Percentiles rank a stretch among this genome's conserved stretches.
phyloP scores from a whole-genome alignment of 169 alveolate species.

The Plasmodium sp. region DNA sequence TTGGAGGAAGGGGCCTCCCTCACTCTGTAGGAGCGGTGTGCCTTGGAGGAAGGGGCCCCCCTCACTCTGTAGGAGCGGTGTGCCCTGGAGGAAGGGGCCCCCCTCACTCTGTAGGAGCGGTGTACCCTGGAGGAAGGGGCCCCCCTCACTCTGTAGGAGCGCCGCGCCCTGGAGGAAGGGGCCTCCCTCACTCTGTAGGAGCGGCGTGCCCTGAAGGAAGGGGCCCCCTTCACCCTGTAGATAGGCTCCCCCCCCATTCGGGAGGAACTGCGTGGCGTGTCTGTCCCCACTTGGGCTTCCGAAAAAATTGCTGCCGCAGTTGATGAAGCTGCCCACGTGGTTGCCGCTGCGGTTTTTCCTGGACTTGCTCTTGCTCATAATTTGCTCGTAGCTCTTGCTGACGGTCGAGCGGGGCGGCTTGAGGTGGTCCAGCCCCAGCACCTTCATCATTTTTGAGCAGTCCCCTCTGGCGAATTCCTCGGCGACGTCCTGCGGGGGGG shows the following conservation, averaged over 20 bases:
- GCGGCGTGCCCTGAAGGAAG: background rate
- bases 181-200: too few species aligned
- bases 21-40: too few species aligned
- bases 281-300: background rate
- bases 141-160: background rate
- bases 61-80: too few species aligned
- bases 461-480: background rate
- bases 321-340: background rate
- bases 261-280: background rate
- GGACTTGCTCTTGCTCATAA: background rate
- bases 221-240: background rate
- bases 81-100: too few species aligned
- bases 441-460: background rate
- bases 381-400: background rate
- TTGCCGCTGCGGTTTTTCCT: background rate
- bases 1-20: background rate
- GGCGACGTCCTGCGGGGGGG: background rate
- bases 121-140: background rate
- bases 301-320: background rate
- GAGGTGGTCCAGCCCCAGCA: background rate
- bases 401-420: background rate
- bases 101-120: too few species aligned
- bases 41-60: too few species aligned
- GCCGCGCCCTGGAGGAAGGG: too few species aligned
- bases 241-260: background rate